Evolutionary conservation across 257 asterid genomes (phyloP).

Genomic region (Echites panduratus): DNA sequence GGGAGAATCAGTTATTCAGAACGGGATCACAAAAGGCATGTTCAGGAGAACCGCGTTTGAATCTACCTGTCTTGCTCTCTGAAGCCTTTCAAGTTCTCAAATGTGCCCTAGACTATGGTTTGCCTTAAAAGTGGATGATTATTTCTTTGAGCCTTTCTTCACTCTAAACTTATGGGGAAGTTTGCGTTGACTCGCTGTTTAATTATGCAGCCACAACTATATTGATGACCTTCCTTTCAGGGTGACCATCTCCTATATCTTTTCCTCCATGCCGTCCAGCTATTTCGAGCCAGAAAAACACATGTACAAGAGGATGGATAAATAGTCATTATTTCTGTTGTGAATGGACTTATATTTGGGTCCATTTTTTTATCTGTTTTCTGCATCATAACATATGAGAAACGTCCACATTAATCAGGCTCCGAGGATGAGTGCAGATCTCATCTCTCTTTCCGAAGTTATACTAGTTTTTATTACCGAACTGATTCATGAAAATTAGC

Average conservation of each 20-base stretch:
- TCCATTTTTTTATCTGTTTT: neutral
- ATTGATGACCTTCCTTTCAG: neutral
- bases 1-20: conserved; percentile 66
- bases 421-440: neutral
- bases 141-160: neutral
- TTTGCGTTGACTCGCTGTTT: neutral
- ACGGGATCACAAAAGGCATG: conserved; percentile 64
- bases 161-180: neutral
- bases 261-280: neutral
- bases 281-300: neutral
- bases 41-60: conserved; percentile 63
- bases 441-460: neutral
- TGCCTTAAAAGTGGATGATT: neutral
- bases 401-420: neutral
- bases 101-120: neutral
- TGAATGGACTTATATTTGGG: conserved; percentile 1
- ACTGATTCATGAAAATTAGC: neutral
- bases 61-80: neutral
- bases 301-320: neutral
- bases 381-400: neutral
- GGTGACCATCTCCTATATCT: neutral
- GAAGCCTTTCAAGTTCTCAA: neutral
- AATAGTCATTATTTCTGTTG: conserved; percentile 2
- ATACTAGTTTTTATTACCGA: neutral
- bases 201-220: neutral